Evolutionary conservation across 192 early-diverging fungal species (phyloP).

Genomic region (Podila epicladia): DNA sequence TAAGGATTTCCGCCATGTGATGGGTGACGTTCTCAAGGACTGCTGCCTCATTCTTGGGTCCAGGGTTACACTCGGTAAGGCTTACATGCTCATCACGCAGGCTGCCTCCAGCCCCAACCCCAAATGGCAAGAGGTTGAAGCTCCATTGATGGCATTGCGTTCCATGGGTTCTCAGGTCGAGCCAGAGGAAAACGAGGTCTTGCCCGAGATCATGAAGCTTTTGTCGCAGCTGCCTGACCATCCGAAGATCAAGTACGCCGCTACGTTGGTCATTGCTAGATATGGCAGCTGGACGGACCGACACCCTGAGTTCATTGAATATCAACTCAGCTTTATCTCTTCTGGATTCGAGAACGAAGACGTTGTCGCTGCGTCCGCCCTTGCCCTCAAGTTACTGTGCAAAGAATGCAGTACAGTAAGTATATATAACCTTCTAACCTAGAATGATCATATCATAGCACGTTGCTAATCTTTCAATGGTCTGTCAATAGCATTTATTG

Average conservation of each 20-base stretch:
- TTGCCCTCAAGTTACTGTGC: conserved; percentile 90
- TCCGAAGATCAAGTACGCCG: conserved; percentile 95
- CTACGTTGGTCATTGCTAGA: conserved; percentile 94
- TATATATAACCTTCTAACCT: neutral
- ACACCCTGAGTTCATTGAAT: conserved; percentile 91
- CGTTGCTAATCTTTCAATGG: too few relatives aligned
- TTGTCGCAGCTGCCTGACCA: conserved; percentile 88
- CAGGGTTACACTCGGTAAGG: conserved; percentile 73
- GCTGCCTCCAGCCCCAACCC: conserved; percentile 41
- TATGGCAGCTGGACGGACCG: conserved; percentile 93
- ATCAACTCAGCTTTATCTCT: conserved; percentile 92
- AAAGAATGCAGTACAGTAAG: conserved; percentile 89
- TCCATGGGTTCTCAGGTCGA: conserved; percentile 91
- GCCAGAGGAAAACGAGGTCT: conserved; percentile 72
- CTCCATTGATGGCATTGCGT: conserved; percentile 91
- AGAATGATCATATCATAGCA: too few relatives aligned
- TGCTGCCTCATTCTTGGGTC: conserved; percentile 88
- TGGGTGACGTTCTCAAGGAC: conserved; percentile 97
- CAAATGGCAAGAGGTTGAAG: conserved; percentile 95
- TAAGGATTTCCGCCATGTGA: conserved; percentile 93
- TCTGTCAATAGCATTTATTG: conserved; percentile 66
- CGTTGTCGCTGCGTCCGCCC: conserved; percentile 83
- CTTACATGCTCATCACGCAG: conserved; percentile 52
- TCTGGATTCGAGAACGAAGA: conserved; percentile 91
- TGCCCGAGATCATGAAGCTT: conserved; percentile 94